Base-by-base conservation (phyloP, 2,329 filamentous ascomycete genomes). In the Aureobasidium sp. region DNA sequence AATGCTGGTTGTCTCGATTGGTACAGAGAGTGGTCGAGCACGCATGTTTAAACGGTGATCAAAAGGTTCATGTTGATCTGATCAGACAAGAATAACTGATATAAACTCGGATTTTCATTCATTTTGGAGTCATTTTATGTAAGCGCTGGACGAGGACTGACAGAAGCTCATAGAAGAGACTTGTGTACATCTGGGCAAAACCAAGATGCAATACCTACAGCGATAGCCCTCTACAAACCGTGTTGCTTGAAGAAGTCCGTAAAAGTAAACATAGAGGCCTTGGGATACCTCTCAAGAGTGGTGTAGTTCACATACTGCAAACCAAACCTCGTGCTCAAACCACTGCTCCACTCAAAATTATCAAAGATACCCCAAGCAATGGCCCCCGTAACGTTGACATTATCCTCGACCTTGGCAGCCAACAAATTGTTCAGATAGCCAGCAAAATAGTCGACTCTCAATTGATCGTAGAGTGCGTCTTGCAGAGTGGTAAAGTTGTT, bases 1-100 rank as follows among this genome's bases (percentile, higher is more conserved):
- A 97, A 97, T 73, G 87, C 89, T 1, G 89, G 87, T 67, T 91
- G 92, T 66, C 76, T 99, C 67, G 87, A 90, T 44, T 97, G 91
- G 89, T 97, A 97, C 75, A 82, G 84, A 66, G 77, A 82, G 36
- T 97, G 93, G 93, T 84, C 87, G 14, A 77, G 74, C 65, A 76
- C 77, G 56, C 78, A 88, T 36, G 27, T 42, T 14, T 65, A 44
- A 36, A 20, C 25, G 44, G 12, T 15, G 20, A 22, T 37, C 3
- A 15, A 3, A 15, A 29, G 45, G 20, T 8, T 49, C 3, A 49
- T n/a, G 8, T 8, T 9, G 44, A 15, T 27, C 15, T 22, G 29
- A 17, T 52, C 37, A 31, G 29, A 22, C 41, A 44, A 44, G 15
- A 22, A 20, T 44, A 11, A 5, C 12, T 42, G 15, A 22, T n/a